Conservation (phyloP, 179 eudicot species). For the Beta macrorhiza region DNA sequence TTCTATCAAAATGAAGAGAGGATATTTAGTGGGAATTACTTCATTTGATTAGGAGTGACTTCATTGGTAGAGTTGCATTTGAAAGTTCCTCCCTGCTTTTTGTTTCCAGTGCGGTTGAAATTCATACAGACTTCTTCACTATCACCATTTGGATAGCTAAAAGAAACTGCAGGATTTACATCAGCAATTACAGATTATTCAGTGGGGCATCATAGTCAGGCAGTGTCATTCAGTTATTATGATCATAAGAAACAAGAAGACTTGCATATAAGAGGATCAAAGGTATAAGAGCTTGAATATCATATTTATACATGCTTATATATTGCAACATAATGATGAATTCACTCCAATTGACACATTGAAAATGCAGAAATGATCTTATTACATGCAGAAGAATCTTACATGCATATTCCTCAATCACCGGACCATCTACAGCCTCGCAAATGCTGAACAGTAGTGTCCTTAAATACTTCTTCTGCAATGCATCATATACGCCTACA, state of each 20-base stretch:
- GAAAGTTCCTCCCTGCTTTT: conserved; percentile 80
- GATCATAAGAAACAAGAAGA: conserved; percentile 1
- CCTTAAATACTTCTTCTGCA: conserved; percentile 85
- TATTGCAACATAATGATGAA: not conserved
- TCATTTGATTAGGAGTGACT: conserved; percentile 89
- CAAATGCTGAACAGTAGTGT: conserved; percentile 82
- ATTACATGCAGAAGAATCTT: conserved; percentile 23
- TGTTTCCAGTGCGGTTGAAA: conserved; percentile 69
- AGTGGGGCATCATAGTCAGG: not conserved
- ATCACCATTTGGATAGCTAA: conserved; percentile 68
- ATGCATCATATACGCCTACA: conserved; percentile 91
- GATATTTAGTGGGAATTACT: conserved; percentile 34
- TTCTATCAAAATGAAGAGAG: not conserved
- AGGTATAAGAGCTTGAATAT: not conserved
- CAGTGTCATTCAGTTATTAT: not conserved
- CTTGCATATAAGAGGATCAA: not conserved
- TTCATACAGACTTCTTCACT: conserved; percentile 90
- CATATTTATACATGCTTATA: not conserved
- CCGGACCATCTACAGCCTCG: conserved; percentile 70
- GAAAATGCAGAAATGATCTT: not conserved
- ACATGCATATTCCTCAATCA: conserved; percentile 96
- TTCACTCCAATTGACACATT: not conserved
- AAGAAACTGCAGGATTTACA: conserved; percentile 58
- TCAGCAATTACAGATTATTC: not conserved
- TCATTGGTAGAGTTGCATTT: conserved; percentile 62